Evolutionary conservation across 768 basidiomycete genomes (phyloP).

Genomic region (Paxillus rubicundulus): DNA sequence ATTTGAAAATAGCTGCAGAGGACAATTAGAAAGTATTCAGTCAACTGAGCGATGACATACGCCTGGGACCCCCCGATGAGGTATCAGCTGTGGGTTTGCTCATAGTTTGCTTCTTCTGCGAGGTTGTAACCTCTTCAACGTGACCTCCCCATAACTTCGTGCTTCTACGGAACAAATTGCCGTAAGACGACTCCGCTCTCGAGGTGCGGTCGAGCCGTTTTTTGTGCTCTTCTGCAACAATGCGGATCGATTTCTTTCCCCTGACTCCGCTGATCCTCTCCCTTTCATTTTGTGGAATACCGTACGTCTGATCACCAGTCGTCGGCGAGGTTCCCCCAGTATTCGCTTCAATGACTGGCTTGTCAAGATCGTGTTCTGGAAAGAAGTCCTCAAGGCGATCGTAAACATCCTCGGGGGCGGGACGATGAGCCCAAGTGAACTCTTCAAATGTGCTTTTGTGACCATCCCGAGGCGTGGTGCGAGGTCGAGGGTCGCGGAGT

Average conservation of each 20-base stretch:
- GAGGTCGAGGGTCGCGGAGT: constrained; percentile 19
- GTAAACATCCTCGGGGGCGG: constrained; percentile 89
- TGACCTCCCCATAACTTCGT: constrained; percentile 96
- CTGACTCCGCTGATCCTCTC: constrained; percentile 45
- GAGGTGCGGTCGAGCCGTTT: constrained; percentile 69
- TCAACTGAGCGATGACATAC: constrained; percentile 45
- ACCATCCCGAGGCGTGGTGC: constrained; percentile 29
- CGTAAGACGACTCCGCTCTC: constrained; percentile 50
- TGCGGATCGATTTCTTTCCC: constrained; percentile 88
- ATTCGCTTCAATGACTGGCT: constrained; percentile 86
- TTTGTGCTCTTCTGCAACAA: constrained; percentile 88
- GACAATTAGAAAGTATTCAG: constrained; percentile 7
- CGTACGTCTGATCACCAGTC: constrained; percentile 47
- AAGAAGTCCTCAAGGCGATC: constrained; percentile 93
- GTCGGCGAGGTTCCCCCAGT: constrained; percentile 81
- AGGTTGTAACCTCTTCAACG: constrained; percentile 89
- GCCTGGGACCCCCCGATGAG: constrained; percentile 59
- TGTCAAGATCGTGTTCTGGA: constrained; percentile 93
- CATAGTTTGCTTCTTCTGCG: constrained; percentile 51
- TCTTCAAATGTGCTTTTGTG: constrained; percentile 57
- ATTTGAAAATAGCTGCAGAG: constrained; percentile 82
- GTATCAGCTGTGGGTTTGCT: constrained; percentile 51
- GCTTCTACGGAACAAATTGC: constrained; percentile 67
- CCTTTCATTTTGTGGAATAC: constrained; percentile 34
- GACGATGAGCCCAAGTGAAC: constrained; percentile 85